These are phyloP conservation scores for Mediolabrus comicus DNA, from an alignment of 108 stramenopile species.

Conservation along the genomic window DNA sequence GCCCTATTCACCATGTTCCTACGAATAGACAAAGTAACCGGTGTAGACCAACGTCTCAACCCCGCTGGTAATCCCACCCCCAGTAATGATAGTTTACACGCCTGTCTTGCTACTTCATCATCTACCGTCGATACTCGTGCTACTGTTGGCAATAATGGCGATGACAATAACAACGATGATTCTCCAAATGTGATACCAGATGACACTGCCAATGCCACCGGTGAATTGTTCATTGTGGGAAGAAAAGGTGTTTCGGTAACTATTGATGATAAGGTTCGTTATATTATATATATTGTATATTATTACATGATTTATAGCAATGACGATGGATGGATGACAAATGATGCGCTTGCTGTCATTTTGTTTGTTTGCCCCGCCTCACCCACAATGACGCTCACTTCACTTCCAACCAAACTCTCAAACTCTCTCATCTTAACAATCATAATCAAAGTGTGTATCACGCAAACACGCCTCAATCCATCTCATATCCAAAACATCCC, in stretches of 20 bases:
- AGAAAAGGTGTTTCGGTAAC: slow-evolving; percentile 25
- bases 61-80: slow-evolving; percentile 2
- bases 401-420: background rate
- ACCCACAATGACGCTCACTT: too few relatives aligned
- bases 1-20: slow-evolving; percentile 30
- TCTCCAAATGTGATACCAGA: background rate
- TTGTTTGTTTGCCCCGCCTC: too few relatives aligned
- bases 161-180: background rate
- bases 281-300: background rate
- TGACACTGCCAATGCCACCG: background rate
- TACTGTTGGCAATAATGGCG: too few relatives aligned
- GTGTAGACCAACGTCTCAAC: too few relatives aligned
- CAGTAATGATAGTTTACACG: slow-evolving; percentile 28
- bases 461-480: slow-evolving; percentile 35
- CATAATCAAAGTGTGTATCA: slow-evolving; percentile 25
- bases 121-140: background rate
- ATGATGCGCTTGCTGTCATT: background rate
- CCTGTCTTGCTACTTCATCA: slow-evolving; percentile 37
- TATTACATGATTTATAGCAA: too few relatives aligned
- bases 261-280: slow-evolving; percentile 30
- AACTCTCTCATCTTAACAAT: background rate
- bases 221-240: slow-evolving; percentile 37
- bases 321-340: too few relatives aligned
- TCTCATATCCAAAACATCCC: slow-evolving; percentile 21
- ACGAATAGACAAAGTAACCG: slow-evolving; percentile 30